phyloP scores from a whole-genome alignment of 371 early-diverging fungal genomes.

The Circinella umbellata region DNA sequence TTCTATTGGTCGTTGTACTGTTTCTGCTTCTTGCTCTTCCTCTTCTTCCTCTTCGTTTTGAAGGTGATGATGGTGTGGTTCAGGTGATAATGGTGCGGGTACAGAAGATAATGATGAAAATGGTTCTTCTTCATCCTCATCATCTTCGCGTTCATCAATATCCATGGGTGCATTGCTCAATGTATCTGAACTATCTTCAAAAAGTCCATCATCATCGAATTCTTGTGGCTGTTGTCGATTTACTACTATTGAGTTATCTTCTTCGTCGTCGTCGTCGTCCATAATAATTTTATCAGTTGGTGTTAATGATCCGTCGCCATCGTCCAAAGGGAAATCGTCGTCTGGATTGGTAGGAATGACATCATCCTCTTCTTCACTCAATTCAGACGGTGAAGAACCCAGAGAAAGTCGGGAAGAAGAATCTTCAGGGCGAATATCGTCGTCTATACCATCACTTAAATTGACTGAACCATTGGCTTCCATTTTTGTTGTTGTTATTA shows the following conservation, averaged over 20 bases:
- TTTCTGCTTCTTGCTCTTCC: constrained; percentile 11
- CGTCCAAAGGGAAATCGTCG: constrained; percentile 23
- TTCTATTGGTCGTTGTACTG: not conserved
- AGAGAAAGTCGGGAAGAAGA: constrained; percentile 45
- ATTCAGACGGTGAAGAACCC: constrained; percentile 49
- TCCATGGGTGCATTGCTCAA: constrained; percentile 24
- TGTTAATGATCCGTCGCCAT: constrained; percentile 31
- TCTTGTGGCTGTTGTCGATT: not conserved
- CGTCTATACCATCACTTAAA: constrained; percentile 19
- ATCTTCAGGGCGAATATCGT: constrained; percentile 31
- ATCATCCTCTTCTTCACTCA: constrained; percentile 38
- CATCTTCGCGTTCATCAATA: constrained; percentile 23
- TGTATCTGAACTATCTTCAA: constrained; percentile 25
- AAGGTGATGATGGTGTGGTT: constrained; percentile 15
- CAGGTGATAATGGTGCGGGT: constrained; percentile 10
- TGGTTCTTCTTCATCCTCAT: constrained; percentile 25
- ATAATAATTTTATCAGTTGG: constrained; percentile 21
- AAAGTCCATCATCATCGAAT: constrained; percentile 15
- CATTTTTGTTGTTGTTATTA: constrained; percentile 5
- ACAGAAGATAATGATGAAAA: constrained; percentile 16
- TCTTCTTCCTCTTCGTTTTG: constrained; percentile 22
- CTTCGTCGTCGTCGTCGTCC: constrained; percentile 20
- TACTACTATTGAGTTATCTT: not conserved
- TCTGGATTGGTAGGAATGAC: not conserved
- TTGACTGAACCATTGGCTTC: constrained; percentile 11